Base-by-base conservation (phyloP, 768 basidiomycete species). In the Collybia mongolica region DNA sequence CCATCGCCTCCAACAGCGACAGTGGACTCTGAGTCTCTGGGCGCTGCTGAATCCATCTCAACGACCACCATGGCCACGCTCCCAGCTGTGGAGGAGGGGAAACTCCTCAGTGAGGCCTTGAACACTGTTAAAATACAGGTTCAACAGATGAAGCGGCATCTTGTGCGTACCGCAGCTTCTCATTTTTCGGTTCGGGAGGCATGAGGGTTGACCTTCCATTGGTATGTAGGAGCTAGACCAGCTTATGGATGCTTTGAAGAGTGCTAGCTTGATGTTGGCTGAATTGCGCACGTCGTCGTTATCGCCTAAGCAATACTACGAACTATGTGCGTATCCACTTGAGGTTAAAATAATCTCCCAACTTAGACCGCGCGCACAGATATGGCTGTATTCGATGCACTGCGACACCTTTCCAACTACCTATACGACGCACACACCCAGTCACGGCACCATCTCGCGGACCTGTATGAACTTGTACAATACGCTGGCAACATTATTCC, bases 381-480 rank as follows among this genome's bases (percentile, higher is more conserved):
- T 71, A 98, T 98, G 93, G 90, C 93, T 54, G 93, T 99, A 44
- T 98, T 98, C 69, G 97, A 99, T 65, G 93, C 93, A 36, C 78
- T 99, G 44, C 82, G 96, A 59, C 88, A 98, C 64, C 84, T 99
- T 47, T 90, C 93, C 23, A 95, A 93, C 65, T 98, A 98, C 69
- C 84, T 99, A 53, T 94, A 92, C 61, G 97, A 98, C 53, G 96
- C 95, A 2, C 97, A 99, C 71, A 86, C 83, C 19, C 84, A 89
- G 52, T 86, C 88, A 44, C 83, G 88, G 64, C 96, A 99, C 66
- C 97, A 98, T 59, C 82, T 99, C 51, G 97, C 97, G 40, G 97
- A 99, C 77, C 78, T 99, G 39, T 99, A 99, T 72, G 97, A 99
- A 67, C 84, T 98, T 55, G 97, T 99, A n/a, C 97, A 99, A 81